These are phyloP conservation scores for Trypanosoma theileri DNA, from an alignment of 208 protist genomes.

Conservation along the genomic window DNA sequence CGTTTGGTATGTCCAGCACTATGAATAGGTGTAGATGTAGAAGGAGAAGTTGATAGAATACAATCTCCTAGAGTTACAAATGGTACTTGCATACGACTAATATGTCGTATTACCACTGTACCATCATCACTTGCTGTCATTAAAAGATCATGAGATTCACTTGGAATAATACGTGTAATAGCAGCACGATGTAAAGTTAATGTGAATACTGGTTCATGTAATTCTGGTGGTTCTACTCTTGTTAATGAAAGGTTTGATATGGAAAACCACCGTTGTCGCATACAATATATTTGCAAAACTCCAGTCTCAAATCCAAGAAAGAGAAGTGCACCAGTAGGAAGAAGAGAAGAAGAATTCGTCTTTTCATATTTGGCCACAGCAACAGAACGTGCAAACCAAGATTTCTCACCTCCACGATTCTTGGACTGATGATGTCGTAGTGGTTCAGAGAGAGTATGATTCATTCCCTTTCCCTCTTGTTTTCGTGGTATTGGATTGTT, in stretches of 20 bases:
- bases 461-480: no score
- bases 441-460: no score
- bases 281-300: constrained; percentile 63
- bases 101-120: constrained; percentile 57
- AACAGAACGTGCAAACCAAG: constrained; percentile 70
- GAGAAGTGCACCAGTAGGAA: constrained; percentile 43
- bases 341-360: constrained; percentile 9
- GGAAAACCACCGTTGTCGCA: constrained; percentile 69
- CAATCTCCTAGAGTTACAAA: constrained; percentile 55
- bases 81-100: constrained; percentile 58
- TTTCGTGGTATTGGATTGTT: no score
- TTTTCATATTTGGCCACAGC: constrained; percentile 42
- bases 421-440: not conserved
- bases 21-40: not conserved
- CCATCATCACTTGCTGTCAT: constrained; percentile 75
- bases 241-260: constrained; percentile 47
- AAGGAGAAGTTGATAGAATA: not conserved
- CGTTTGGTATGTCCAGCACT: constrained; percentile 48
- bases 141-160: constrained; percentile 49
- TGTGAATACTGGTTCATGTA: constrained; percentile 49
- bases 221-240: constrained; percentile 57
- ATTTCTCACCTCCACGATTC: constrained; percentile 3
- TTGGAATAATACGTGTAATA: constrained; percentile 57
- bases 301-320: constrained; percentile 78
- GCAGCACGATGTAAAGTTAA: constrained; percentile 42